Evolutionary conservation across 1,284 basidiomycete species (phyloP).

Genomic region (Puccinia novopanici): DNA sequence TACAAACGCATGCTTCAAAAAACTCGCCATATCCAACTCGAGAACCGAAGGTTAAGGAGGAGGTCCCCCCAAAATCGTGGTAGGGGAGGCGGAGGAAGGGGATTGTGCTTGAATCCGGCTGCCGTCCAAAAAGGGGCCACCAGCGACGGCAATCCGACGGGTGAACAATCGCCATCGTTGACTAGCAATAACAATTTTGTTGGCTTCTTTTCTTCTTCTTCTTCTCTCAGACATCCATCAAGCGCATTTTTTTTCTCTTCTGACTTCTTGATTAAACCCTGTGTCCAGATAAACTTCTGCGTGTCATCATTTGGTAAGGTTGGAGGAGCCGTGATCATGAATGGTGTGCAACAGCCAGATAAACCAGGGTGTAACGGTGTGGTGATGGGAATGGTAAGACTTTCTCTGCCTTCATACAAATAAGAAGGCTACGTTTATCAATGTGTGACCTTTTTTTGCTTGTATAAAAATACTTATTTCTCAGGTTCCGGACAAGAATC

Average conservation of each 20-base stretch:
- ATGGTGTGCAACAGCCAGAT: slow-evolving; percentile 28
- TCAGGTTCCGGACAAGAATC: slow-evolving; percentile 36
- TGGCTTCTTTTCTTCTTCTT: not conserved
- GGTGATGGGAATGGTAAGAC: slow-evolving; percentile 45
- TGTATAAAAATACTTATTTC: not conserved
- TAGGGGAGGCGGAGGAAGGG: not conserved
- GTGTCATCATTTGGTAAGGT: slow-evolving; percentile 9
- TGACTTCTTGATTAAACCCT: not conserved
- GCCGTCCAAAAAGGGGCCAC: slow-evolving; percentile 14
- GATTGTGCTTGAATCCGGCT: not conserved
- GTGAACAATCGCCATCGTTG: slow-evolving; percentile 28
- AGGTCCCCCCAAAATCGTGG: not conserved
- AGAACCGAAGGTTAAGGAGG: slow-evolving; percentile 12
- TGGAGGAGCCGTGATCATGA: slow-evolving; percentile 33
- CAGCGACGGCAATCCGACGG: not conserved
- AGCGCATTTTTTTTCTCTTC: not conserved
- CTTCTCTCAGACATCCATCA: not conserved
- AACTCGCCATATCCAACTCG: slow-evolving; percentile 7
- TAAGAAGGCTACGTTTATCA: not conserved
- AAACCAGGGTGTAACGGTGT: slow-evolving; percentile 45
- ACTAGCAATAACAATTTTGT: slow-evolving; percentile 44
- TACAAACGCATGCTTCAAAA: slow-evolving; percentile 32
- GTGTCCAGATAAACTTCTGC: slow-evolving; percentile 45
- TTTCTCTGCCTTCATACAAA: not conserved
- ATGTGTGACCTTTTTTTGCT: not conserved